Base-by-base conservation (phyloP, 2,329 filamentous ascomycete genomes). In the Hymenoscyphus fraxineus region DNA sequence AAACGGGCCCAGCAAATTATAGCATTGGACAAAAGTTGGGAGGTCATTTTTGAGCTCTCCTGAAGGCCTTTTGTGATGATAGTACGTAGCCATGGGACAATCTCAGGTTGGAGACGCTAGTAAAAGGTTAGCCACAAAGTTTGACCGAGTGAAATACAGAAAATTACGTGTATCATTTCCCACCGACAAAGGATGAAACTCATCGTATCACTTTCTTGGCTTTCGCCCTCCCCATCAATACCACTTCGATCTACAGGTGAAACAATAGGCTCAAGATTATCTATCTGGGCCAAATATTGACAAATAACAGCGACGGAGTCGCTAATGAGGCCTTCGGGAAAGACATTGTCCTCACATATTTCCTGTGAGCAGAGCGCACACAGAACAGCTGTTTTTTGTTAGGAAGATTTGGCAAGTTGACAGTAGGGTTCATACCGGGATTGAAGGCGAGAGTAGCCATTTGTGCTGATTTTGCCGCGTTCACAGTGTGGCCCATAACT, bases 191-290 rank as follows among this genome's bases (percentile, higher is more conserved):
- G 62, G 39, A 64, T 54, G 27, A 67, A 54, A 40, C 38, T 59
- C 55, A 70, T 60, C 15, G 67, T 68, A 38, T 67, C 62, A 62
- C 70, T 72, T 16, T 64, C 72, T 61, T 73, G 72, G 51, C 72
- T 73, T 44, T 73, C 72, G 55, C 61, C 65, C 22, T 69, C 65
- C 44, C 58, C 60, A 10, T 41, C 22, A 35, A 5, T 19, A 15
- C 27, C 19, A 22, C n/a, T 61, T 19, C 54, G 56, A 7, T 55
- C 55, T 39, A n/a, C 7, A 6, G 38, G 38, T 2, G 47, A 4
- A n/a, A 10, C n/a, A 19, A 41, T 16, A 12, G 67, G 69, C 57
- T 68, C 62, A 12, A 71, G 51, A 6, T 47, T 41, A 32, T 68
- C 67, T n/a, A 68, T 65, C 32, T 68, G 64, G 31, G 66, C 61